These are phyloP conservation scores for Penicillium sp. DNA, from an alignment of 2,329 filamentous ascomycete genomes.

Conservation along the genomic window DNA sequence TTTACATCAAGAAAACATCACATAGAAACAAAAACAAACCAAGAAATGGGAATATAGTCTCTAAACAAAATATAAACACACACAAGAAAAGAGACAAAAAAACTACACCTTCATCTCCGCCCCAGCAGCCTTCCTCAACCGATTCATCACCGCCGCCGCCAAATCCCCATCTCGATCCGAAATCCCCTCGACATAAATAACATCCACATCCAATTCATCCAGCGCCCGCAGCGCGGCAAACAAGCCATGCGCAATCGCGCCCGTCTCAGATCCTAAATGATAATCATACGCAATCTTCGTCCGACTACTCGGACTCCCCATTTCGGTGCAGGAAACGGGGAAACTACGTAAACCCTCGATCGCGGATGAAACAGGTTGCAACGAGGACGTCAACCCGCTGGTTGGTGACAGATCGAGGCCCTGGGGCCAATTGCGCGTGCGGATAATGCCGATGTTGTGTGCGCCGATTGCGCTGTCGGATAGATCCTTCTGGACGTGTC, in stretches of 20 bases:
- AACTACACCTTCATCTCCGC: slow-evolving; percentile 58
- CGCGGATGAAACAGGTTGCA: slow-evolving; percentile 33
- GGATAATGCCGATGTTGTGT: slow-evolving; percentile 47
- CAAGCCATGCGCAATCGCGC: slow-evolving; percentile 80
- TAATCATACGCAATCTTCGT: slow-evolving; percentile 67
- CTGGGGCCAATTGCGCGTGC: slow-evolving; percentile 45
- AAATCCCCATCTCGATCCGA: slow-evolving; percentile 73
- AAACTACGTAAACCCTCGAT: slow-evolving; percentile 38
- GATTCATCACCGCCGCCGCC: slow-evolving; percentile 85
- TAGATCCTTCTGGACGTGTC: slow-evolving; percentile 43
- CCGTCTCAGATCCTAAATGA: slow-evolving; percentile 71
- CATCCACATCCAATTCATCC: slow-evolving; percentile 76
- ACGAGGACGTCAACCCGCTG: slow-evolving; percentile 30
- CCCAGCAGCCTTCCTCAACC: slow-evolving; percentile 76
- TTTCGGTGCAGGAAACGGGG: slow-evolving; percentile 34
- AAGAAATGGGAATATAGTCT: neutral
- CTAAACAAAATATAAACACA: slow-evolving; percentile 1
- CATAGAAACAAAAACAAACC: neutral
- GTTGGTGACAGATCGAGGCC: slow-evolving; percentile 38
- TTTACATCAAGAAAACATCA: neutral
- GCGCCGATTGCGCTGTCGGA: slow-evolving; percentile 37
- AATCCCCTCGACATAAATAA: slow-evolving; percentile 91
- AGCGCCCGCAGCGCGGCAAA: slow-evolving; percentile 88
- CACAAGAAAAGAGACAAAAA: neutral
- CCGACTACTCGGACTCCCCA: slow-evolving; percentile 23